A percentile compares a stretch with the other conserved stretches of the same genome.
Evolutionary conservation across 441 rosid species (phyloP).

Genomic region (Adansonia grandidieri): DNA sequence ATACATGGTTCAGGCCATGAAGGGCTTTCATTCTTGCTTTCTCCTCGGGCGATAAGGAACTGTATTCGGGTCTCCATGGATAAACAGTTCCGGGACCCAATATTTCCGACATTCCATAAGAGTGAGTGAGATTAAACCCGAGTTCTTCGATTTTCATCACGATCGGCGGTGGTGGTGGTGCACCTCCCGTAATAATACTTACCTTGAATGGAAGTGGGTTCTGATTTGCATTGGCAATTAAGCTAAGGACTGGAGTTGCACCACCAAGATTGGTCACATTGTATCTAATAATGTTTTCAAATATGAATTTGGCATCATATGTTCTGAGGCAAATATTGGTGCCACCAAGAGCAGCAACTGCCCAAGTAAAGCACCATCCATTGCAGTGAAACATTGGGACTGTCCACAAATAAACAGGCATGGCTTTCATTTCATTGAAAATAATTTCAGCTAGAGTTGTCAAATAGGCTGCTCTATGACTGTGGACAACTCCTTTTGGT

Average conservation of each 20-base stretch:
- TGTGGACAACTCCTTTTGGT: constrained; percentile 4
- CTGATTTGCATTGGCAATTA: neutral
- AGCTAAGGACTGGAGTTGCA: neutral
- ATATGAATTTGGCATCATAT: neutral
- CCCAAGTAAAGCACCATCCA: constrained; percentile 13
- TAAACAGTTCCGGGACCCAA: neutral
- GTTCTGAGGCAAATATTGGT: constrained; percentile 16
- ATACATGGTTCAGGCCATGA: constrained; percentile 8
- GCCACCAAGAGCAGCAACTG: neutral
- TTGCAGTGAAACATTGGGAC: constrained; percentile 22
- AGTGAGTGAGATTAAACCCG: constrained; percentile 14
- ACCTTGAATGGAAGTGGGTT: constrained; percentile 7
- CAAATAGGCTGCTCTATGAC: neutral
- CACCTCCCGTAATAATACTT: neutral
- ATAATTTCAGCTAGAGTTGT: constrained; percentile 5
- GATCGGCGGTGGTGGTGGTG: neutral
- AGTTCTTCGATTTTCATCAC: neutral
- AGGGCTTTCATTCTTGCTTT: constrained; percentile 1
- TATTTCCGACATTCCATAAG: constrained; percentile 12
- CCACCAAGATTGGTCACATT: neutral
- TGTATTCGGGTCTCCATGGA: constrained; percentile 5
- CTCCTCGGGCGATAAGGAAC: neutral
- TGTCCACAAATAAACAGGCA: constrained; percentile 10
- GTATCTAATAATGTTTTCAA: neutral
- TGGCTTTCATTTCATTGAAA: constrained; percentile 9